phyloP scores from a whole-genome alignment of 768 basidiomycete species.

The Clavaria fumosa region DNA sequence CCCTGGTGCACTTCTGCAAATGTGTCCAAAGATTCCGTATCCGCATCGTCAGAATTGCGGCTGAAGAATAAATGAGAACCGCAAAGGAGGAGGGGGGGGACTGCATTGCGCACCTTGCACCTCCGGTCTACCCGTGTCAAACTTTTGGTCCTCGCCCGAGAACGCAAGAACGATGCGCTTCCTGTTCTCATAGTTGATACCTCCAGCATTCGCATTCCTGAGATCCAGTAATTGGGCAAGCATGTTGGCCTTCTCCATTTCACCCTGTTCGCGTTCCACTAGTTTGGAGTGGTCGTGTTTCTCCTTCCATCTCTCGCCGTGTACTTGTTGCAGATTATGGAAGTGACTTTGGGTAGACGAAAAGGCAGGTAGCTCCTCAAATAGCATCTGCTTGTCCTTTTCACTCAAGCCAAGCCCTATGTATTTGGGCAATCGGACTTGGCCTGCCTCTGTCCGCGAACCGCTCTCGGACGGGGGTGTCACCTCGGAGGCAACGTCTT shows the following conservation, averaged over 20 bases:
- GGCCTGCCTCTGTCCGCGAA: background rate
- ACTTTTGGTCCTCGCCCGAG: constrained; percentile 48
- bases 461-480: background rate
- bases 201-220: constrained; percentile 72
- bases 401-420: constrained; percentile 53
- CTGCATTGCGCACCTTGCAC: constrained; percentile 60
- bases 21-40: constrained; percentile 78
- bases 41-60: constrained; percentile 71
- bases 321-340: constrained; percentile 1
- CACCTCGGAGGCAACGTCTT: constrained; percentile 22
- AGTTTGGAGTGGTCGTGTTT: too few relatives aligned
- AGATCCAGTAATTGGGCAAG: constrained; percentile 68
- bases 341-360: constrained; percentile 22
- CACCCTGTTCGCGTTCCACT: constrained; percentile 17
- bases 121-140: constrained; percentile 71
- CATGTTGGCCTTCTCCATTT: constrained; percentile 32
- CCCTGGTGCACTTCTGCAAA: constrained; percentile 48
- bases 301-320: background rate
- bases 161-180: constrained; percentile 66
- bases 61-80: constrained; percentile 24
- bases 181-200: constrained; percentile 81
- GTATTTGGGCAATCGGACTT: constrained; percentile 28
- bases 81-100: background rate
- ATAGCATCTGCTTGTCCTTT: constrained; percentile 44
- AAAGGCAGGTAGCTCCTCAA: constrained; percentile 48